Evolutionary conservation across 2,329 filamentous ascomycete genomes (phyloP), one percentile per base, ranked within the genome.

Genomic region (Pezicula radicicola): DNA sequence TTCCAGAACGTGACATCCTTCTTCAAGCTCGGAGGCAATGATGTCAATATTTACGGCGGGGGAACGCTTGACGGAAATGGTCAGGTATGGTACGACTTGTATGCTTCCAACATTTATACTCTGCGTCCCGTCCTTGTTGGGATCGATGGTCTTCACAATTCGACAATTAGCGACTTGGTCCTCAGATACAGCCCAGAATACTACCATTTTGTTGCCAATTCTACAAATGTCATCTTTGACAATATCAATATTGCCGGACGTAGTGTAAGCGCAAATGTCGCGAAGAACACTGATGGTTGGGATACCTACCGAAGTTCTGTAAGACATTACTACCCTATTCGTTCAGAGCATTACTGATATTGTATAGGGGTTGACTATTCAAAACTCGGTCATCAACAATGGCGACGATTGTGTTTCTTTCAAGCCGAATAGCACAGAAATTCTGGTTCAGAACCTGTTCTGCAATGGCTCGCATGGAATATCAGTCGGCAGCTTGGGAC

Each of bases 381-480:
- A 88, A 61, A 81, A 88, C 63, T 87, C 81, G 0, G 67, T 78
- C 25, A 78, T 84, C 56, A 74, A 80, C 65, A 87, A 87, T 59
- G 82, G 81, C 35, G 85, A 88, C 63, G 83, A 90, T 64, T 89
- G 87, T 54, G 83, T 89, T 12, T 84, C 84, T 0, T 89, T 89
- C 76, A 89, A 89, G 68, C 85, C 85, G 16, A 89, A 89, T 66
- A 84, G 78, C 60, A 88, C 84, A 41, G 78, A 87, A 56, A 80
- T 89, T 7, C 66, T 89, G 4, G 78, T 89, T 5, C 84, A 89
- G 64, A 83, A 84, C 55, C 70, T 89, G 4, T 70, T 74, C 53
- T 89, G 86, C 69, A 85, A 85, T 60, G 84, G 85, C 33, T 87
- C 83, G 3, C 86, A 89, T 61, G 87, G 87, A 37, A 88, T 89